Evolutionary conservation across 2,329 filamentous ascomycete genomes (phyloP).

Genomic region (Epichloe sp.): DNA sequence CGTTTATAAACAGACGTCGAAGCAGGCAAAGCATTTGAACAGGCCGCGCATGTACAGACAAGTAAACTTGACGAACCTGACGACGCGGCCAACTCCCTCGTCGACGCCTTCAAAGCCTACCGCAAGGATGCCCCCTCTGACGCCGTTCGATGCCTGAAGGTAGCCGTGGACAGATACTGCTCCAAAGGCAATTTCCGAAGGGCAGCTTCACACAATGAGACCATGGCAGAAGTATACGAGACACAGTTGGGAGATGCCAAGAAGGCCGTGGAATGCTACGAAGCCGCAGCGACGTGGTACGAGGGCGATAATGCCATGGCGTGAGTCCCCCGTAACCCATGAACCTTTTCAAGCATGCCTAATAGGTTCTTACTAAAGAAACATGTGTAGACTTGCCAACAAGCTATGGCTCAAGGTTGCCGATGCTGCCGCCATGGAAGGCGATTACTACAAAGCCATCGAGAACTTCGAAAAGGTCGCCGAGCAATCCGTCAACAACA

Average conservation of each 20-base stretch:
- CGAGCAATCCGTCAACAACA: conserved; percentile 66
- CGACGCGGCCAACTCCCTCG: conserved; percentile 77
- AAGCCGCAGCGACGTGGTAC: conserved; percentile 79
- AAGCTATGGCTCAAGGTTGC: conserved; percentile 89
- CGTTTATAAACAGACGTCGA: conserved; percentile 49
- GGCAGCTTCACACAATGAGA: conserved; percentile 83
- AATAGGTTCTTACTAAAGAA: neutral
- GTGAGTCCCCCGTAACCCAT: conserved; percentile 34
- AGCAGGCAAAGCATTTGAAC: conserved; percentile 76
- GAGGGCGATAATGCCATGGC: conserved; percentile 75
- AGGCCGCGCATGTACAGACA: conserved; percentile 68
- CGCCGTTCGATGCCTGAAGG: conserved; percentile 65
- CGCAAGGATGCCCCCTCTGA: conserved; percentile 72
- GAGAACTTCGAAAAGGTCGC: conserved; percentile 76
- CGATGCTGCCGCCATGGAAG: conserved; percentile 69
- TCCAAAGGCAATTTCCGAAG: conserved; percentile 81
- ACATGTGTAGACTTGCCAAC: conserved; percentile 57
- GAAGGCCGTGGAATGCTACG: conserved; percentile 69
- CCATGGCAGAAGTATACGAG: conserved; percentile 76
- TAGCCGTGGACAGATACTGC: conserved; percentile 77
- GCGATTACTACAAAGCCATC: conserved; percentile 74
- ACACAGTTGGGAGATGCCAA: conserved; percentile 65
- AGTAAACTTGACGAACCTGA: conserved; percentile 79
- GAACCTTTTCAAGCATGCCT: neutral
- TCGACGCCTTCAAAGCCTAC: conserved; percentile 93